Evolutionary conservation across 352 stramenopile genomes (phyloP).

Genomic region (Phytophthora nicotianae): DNA sequence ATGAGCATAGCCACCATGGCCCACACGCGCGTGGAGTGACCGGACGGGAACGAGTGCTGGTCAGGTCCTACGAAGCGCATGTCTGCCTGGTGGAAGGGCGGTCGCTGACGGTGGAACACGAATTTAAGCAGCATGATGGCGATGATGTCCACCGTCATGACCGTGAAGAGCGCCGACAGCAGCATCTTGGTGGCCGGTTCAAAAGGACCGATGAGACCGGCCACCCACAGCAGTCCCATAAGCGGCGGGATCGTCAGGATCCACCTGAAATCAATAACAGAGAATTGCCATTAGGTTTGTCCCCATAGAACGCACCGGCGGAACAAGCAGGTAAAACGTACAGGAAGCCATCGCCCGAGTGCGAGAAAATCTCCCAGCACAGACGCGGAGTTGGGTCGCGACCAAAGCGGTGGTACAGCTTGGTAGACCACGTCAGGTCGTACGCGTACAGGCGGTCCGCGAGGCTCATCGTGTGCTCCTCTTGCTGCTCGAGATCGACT

Average conservation of each 20-base stretch:
- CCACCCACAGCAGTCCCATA: constrained; percentile 42
- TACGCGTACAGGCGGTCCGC: constrained; percentile 67
- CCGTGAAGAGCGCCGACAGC: constrained; percentile 41
- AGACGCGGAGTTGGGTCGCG: constrained; percentile 45
- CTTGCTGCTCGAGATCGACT: constrained; percentile 31
- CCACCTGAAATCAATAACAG: constrained; percentile 27
- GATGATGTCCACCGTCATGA: constrained; percentile 71
- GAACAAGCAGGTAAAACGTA: constrained; percentile 35
- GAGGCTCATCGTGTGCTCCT: constrained; percentile 50
- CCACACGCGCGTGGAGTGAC: constrained; percentile 79
- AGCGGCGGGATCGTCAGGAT: constrained; percentile 49
- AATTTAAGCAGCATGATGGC: constrained; percentile 82
- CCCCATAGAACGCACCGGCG: not conserved
- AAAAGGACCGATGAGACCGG: constrained; percentile 39
- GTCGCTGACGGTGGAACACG: constrained; percentile 70
- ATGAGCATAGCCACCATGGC: constrained; percentile 71
- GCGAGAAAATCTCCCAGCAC: constrained; percentile 81
- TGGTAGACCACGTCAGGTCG: constrained; percentile 76
- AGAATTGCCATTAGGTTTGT: not conserved
- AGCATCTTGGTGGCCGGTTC: constrained; percentile 43
- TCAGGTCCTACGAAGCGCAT: constrained; percentile 80
- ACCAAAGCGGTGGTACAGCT: constrained; percentile 72
- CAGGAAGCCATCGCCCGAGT: constrained; percentile 85
- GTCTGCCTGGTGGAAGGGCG: constrained; percentile 76
- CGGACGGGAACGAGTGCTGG: constrained; percentile 88